Evolutionary conservation across 2,329 filamentous ascomycete genomes (phyloP).

Genomic region (Sarocladium kiliense): DNA sequence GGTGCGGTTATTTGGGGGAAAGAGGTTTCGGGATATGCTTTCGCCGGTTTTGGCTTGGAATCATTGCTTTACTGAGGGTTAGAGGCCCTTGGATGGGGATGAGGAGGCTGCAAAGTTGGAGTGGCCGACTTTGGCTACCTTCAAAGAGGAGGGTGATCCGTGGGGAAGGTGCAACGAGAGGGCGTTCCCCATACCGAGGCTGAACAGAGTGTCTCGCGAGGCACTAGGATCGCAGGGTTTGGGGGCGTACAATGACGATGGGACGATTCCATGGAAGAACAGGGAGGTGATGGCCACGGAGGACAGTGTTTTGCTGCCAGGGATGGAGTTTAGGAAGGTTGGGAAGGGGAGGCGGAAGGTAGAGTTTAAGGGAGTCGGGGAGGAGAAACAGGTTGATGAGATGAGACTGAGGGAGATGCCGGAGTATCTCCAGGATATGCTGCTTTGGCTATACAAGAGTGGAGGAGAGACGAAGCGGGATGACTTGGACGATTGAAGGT

Average conservation of each 20-base stretch:
- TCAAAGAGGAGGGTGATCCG: conserved; percentile 30
- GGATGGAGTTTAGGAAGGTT: conserved; percentile 9
- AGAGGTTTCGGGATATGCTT: conserved; percentile 19
- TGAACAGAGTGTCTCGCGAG: conserved; percentile 14
- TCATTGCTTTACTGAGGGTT: conserved; percentile 27
- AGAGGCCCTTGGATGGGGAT: conserved; percentile 10
- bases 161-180: conserved; percentile 19
- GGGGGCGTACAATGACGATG: conserved; percentile 16
- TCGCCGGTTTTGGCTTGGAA: conserved; percentile 28
- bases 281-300: conserved; percentile 15
- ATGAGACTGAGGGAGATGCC: conserved; percentile 12
- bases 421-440: conserved; percentile 8
- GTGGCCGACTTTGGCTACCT: conserved; percentile 30
- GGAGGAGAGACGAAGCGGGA: conserved; percentile 9
- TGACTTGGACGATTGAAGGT: conserved; percentile 10
- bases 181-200: conserved; percentile 27
- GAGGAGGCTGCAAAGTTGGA: conserved; percentile 15
- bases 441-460: conserved; percentile 4
- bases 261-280: conserved; percentile 20
- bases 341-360: conserved; percentile 1
- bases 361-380: not conserved
- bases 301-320: not conserved
- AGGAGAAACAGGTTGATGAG: not conserved
- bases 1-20: conserved; percentile 21
- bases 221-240: conserved; percentile 9